phyloP scores from a whole-genome alignment of 768 basidiomycete species.

The Mycena vulgaris region DNA sequence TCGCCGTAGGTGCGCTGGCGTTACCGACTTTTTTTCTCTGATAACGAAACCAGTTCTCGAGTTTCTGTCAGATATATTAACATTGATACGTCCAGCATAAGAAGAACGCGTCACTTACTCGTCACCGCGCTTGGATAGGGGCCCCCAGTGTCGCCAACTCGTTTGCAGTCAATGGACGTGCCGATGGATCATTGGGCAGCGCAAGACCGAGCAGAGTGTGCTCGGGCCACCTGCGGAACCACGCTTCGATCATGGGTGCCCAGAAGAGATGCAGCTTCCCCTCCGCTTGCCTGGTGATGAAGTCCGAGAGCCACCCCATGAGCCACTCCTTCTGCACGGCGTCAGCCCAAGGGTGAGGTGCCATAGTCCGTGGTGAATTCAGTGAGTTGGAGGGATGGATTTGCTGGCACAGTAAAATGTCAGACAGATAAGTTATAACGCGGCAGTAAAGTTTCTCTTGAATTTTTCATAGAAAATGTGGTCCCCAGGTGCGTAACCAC shows the following conservation, averaged over 20 bases:
- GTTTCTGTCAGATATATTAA: not conserved
- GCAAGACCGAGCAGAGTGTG: not conserved
- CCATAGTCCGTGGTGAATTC: not conserved
- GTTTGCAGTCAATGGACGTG: not conserved
- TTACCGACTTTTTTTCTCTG: not conserved
- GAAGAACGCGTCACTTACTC: not conserved
- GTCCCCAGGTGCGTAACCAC: no score
- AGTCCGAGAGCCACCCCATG: not conserved
- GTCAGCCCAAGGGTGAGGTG: not conserved
- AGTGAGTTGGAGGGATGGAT: no score
- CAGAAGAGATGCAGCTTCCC: slow-evolving; percentile 12
- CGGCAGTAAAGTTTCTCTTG: no score
- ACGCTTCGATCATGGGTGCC: not conserved
- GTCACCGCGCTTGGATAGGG: not conserved
- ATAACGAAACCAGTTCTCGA: slow-evolving; percentile 18
- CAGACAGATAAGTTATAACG: no score
- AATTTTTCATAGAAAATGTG: no score
- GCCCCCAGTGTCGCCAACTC: not conserved
- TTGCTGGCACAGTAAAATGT: no score
- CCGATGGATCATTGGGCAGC: not conserved
- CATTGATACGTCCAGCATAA: not conserved
- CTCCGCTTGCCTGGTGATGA: slow-evolving; percentile 7
- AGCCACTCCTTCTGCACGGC: not conserved
- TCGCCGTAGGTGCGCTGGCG: not conserved
- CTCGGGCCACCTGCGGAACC: not conserved